Evolutionary conservation across 1,139 yeast species (phyloP), one percentile per base, ranked within the genome.

Genomic region (Hansenula lynferdii): DNA sequence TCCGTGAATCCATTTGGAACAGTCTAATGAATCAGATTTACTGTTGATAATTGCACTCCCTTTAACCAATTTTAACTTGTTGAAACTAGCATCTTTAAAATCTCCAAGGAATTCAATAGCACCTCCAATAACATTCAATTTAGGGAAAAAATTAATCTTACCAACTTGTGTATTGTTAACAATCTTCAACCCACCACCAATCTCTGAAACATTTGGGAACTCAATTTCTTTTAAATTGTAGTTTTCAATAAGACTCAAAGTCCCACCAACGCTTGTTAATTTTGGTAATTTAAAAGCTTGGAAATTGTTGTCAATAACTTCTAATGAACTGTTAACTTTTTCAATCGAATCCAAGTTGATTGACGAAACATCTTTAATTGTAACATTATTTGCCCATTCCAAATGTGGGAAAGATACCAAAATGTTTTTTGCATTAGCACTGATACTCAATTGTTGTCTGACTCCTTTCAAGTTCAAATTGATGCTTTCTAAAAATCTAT

Each of bases 161-260:
- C 62, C 65, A 38, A 83, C 52, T 16, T 58, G 56, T 4, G 76
- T 63, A 53, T 84, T 84, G 49, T 81, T 77, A 4, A 76, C 70
- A 36, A 84, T 60, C 75, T 83, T 77, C 44, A 84, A 65, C 0
- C 92, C 94, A 21, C 94, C 94, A 38, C 86, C 86, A 45, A 84
- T 71, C 34, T 80, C 84, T 2, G 66, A 60, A 8, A 81, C 62
- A 9, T 59, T 50, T 8, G 75, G 69, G 42, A 83, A 70, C 20
- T 77, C 76, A 10, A 75, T 61, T 8, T 60, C 58, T 6, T 52
- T 54, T 40, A 83, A 61, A 15, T 65, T 57, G 10, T 57, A 50
- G 54, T 84, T 84, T 43, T 77, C 74, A 36, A 74, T 69, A 19
- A 84, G 60, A 45, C 83, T 75, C 30, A 84, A 64, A 0, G 90